Conservation (phyloP, 192 early-diverging fungal genomes). For the Helicostylum pulchrum region DNA sequence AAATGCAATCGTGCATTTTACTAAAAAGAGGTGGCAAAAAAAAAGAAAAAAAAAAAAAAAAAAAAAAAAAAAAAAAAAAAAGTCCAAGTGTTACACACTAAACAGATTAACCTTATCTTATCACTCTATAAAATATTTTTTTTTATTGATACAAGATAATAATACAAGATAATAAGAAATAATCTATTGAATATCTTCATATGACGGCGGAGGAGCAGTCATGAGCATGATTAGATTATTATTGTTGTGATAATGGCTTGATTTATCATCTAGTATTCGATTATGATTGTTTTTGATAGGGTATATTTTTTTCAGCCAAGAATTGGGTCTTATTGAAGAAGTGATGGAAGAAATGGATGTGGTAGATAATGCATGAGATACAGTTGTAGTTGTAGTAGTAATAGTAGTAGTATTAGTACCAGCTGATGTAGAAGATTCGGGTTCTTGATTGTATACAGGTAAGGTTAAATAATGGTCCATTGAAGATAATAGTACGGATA, state of each 20-base stretch:
- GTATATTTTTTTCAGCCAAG: conserved; percentile 7
- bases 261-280: no score
- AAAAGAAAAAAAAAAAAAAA: no score
- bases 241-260: not conserved
- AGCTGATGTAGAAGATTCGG: no score
- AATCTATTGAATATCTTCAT: not conserved
- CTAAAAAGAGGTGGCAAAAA: no score
- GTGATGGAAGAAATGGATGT: not conserved
- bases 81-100: no score
- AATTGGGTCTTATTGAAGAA: not conserved
- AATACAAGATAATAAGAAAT: no score
- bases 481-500: conserved; percentile 3
- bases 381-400: not conserved
- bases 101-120: no score
- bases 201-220: conserved; percentile 7
- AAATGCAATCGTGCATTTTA: no score
- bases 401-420: not conserved
- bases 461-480: conserved; percentile 13
- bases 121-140: no score
- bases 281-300: not conserved
- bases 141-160: no score
- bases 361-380: conserved; percentile 1
- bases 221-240: conserved; percentile 6
- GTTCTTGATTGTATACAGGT: conserved; percentile 14
- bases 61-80: no score